Evolutionary conservation across 2,329 filamentous ascomycete species (phyloP), one percentile per base, ranked within the genome.

Genomic region (Aplosporella prunicola): DNA sequence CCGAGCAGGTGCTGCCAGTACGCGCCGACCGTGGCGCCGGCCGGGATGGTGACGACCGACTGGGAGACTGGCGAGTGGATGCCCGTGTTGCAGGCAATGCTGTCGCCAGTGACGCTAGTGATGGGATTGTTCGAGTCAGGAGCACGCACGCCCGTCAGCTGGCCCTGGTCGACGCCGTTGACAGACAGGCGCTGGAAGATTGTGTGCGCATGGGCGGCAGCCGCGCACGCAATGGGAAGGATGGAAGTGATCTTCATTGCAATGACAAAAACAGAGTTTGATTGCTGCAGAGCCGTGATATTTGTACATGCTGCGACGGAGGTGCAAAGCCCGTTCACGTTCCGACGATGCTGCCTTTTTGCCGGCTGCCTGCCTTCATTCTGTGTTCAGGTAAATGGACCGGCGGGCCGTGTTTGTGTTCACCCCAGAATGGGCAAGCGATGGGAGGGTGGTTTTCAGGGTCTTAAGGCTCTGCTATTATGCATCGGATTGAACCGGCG

Each of bases 1-100:
- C 71, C 71, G 39, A 74, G 66, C 34, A 73, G 59, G 47, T 74
- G 71, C 27, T 69, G 67, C 61, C 66, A 74, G 51, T 60, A 66
- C 2, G 69, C 61, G 6, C 70, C 71, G 30, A 74, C 56, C 45
- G 63, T 60, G 49, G 72, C 71, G 9, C 71, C 71, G 2, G 66
- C 60, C 11, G 65, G 62, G 34, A 74, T 64, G 27, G 60, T 56
- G 44, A 74, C 66, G 35, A 75, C 57, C 9, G 53, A 60, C 35
- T 42, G 53, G 28, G 61, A 60, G 13, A 39, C 30, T 50, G 52
- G 41, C 46, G 48, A 46, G 51, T 57, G 40, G 61, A 47, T 54
- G 37, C 60, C 58, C 16, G 57, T 60, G 50, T 69, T 69, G 53
- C 68, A 72, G 28, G 67, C 63, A 9, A 72, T 61, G 33, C 58